Base-by-base conservation (phyloP, 495 filamentous ascomycete genomes). In the Aspergillus incahuasiensis region DNA sequence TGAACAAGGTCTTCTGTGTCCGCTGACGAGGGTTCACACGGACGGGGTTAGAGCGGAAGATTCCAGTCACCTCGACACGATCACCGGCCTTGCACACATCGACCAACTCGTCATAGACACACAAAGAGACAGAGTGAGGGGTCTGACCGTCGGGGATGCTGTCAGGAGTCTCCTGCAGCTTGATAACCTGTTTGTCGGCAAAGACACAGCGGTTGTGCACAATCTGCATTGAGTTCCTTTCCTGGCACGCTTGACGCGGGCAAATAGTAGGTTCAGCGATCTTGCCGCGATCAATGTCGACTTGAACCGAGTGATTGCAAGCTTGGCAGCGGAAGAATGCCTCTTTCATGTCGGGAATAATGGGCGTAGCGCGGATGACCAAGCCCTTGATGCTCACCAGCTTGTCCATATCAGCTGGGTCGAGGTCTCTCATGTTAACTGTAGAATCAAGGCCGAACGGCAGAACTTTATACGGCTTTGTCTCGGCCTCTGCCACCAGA, bases 41-140 rank as follows among this genome's bases (percentile, higher is more conserved):
- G 45, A 97, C 92, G 22, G 91, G 91, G 55, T 88, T 95, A 65
- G 89, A 91, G 41, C 92, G 86, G 80, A 96, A 99, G 63, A 97
- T 95, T 64, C 94, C 94, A 12, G 94, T 99, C 35, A 97, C 88
- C 70, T 95, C 90, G 30, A 99, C 87, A 28, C 94, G 84, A 62
- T 99, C 94, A 82, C 94, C 94, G 42, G 94, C 92, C 71, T 96
- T 97, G 77, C 92, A 96, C 46, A 97, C 82, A 73, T 99, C 94
- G 7, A 97, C 95, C 44, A 97, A 75, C 74, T 97, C 95, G 67
- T 97, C 92, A 61, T 97, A 97, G 25, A 90, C 91, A 68, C 92
- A 97, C 28, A 99, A 81, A 4, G 91, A 96, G 16, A 99, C 94
- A 0, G 95, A 96, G 71, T 99, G 94, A n/a, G 94, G 94, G 19